Evolutionary conservation across 176 grass and related monocot genomes (phyloP).

Genomic region (Ampelocalamus luodianensis): DNA sequence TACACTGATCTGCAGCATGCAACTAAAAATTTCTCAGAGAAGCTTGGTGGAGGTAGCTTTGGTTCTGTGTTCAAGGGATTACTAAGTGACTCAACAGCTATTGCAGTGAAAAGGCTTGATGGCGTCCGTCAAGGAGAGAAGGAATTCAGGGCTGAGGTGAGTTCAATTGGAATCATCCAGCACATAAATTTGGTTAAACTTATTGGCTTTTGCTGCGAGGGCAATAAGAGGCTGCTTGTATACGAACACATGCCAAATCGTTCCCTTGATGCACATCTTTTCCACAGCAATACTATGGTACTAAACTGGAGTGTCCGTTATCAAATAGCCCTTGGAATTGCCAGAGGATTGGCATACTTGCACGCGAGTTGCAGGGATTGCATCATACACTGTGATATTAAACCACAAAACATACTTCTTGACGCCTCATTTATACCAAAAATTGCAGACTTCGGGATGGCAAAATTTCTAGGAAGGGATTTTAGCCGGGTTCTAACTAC

Average conservation of each 20-base stretch:
- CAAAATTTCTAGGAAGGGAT: too few species aligned
- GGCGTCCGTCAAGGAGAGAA: constrained; percentile 42
- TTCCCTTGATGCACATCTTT: constrained; percentile 53
- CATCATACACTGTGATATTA: too few species aligned
- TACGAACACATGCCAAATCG: constrained; percentile 54
- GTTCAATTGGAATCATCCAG: constrained; percentile 55
- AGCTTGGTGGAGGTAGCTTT: constrained; percentile 49
- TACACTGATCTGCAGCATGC: constrained; percentile 39
- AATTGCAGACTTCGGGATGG: too few species aligned
- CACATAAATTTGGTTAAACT: constrained; percentile 56
- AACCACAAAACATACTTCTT: too few species aligned
- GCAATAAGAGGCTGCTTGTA: constrained; percentile 31
- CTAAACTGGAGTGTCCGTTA: constrained; percentile 47
- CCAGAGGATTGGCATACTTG: too few species aligned
- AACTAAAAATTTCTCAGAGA: constrained; percentile 53
- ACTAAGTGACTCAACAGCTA: constrained; percentile 19
- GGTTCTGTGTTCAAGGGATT: constrained; percentile 54
- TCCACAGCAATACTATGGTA: neutral
- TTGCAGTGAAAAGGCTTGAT: constrained; percentile 55
- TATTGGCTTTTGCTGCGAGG: constrained; percentile 52
- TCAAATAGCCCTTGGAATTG: neutral
- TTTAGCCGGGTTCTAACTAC: constrained; percentile 46
- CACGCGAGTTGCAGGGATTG: too few species aligned
- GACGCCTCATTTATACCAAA: too few species aligned
- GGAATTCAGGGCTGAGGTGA: constrained; percentile 56